These are phyloP conservation scores for Botrytis byssoidea DNA, from an alignment of 2,329 filamentous ascomycete genomes.

Conservation along the genomic window DNA sequence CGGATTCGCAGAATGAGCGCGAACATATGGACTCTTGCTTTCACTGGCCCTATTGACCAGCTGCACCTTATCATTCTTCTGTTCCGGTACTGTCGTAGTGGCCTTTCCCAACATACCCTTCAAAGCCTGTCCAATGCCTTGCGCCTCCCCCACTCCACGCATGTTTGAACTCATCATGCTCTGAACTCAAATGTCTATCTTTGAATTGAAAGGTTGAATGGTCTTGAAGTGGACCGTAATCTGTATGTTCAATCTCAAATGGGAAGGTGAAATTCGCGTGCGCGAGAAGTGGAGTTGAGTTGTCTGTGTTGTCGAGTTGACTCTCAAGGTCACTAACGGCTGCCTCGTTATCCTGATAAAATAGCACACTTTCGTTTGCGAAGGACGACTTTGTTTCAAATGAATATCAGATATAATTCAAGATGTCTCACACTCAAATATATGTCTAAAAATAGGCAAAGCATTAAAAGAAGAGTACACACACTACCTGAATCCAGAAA, in stretches of 20 bases:
- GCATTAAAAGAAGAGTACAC: not conserved
- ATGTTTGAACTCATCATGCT: constrained; percentile 37
- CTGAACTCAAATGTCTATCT: constrained; percentile 7
- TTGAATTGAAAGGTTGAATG: not conserved
- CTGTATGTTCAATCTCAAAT: constrained; percentile 2
- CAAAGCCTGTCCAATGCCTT: constrained; percentile 33
- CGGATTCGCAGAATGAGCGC: constrained; percentile 73
- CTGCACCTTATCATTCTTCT: constrained; percentile 28
- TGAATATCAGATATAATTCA: not conserved
- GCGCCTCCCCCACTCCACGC: constrained; percentile 27
- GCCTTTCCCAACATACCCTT: constrained; percentile 25
- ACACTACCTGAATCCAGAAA: not conserved
- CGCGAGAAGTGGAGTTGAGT: constrained; percentile 6
- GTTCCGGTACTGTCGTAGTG: constrained; percentile 7
- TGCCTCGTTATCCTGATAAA: not conserved
- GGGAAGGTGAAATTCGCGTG: not conserved
- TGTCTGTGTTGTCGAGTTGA: not conserved
- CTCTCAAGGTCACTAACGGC: not conserved
- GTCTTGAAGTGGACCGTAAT: not conserved
- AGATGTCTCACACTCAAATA: not conserved
- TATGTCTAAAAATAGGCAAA: not conserved
- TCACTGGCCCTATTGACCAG: constrained; percentile 57
- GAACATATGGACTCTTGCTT: constrained; percentile 67
- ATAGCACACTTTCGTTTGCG: not conserved
- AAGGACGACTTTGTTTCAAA: not conserved